Evolutionary conservation across 768 basidiomycete genomes (phyloP), one percentile per base, ranked within the genome.

Genomic region (Russula brevipes): DNA sequence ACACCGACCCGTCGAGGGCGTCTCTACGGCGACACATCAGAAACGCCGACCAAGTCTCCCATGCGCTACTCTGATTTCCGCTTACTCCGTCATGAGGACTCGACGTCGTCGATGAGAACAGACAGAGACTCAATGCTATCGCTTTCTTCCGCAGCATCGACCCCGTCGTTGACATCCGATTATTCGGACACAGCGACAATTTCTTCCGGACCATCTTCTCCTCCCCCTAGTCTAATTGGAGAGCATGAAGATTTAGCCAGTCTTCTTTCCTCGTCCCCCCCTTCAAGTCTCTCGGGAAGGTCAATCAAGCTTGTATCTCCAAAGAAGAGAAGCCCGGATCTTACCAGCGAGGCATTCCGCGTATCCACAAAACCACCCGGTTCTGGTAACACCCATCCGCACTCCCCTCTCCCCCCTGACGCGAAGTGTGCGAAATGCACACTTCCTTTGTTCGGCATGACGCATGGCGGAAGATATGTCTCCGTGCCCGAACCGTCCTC

Each of bases 381-480:
- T 19, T 52, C 57, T 30, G 39, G 66, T 69, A 12, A 74, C 72
- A 6, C 73, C 74, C 4, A 77, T 69, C 51, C 64, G 60, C 53
- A 65, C 47, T 5, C 66, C 56, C 44, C 66, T 4, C 69, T 77
- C 47, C 70, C 78, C 47, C 70, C 78, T 42, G 74, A 80, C 42
- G 77, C 80, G 12, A 76, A 72, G 17, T 93, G 91, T 68, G 79
- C 80, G 41, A 83, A 80, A 69, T 93, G 91, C 67, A 73, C 73
- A 12, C 76, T 77, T 11, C 76, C 79, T 5, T 77, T 92, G 54
- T 87, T 89, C 71, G 80, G 79, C 47, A 73, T 79, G 4, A 78
- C 76, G 33, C 81, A 81, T 59, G 82, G 81, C 6, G 85, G 87
- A 46, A 82, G 81, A 61, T 91, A 85, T 72, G 82, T 91, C 38